phyloP scores from a whole-genome alignment of 2,329 filamentous ascomycete species.

The Colletotrichum acutatum region DNA sequence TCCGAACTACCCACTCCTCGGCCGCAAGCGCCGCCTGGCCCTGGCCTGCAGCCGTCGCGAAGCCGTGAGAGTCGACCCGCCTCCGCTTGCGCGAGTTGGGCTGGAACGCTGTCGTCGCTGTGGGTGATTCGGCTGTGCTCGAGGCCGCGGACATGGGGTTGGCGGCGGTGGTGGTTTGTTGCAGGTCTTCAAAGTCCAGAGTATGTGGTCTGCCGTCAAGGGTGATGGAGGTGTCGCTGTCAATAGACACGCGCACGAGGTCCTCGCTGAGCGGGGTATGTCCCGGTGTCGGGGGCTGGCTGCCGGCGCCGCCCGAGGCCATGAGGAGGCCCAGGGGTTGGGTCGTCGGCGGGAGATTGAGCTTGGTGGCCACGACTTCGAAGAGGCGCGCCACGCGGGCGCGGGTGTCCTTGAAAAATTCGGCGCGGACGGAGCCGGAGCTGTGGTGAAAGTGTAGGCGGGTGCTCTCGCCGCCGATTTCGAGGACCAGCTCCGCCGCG shows the following conservation, averaged over 20 bases:
- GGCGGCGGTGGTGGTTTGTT: background rate
- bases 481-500: constrained; percentile 79
- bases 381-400: constrained; percentile 78
- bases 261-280: constrained; percentile 78
- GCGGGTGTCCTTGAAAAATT: constrained; percentile 79
- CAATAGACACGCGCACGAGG: constrained; percentile 72
- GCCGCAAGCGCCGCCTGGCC: constrained; percentile 37
- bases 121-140: constrained; percentile 48
- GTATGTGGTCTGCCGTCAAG: constrained; percentile 66
- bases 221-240: constrained; percentile 66
- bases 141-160: constrained; percentile 44
- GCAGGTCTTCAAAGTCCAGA: constrained; percentile 39
- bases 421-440: constrained; percentile 59
- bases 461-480: constrained; percentile 78
- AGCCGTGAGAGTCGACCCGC: constrained; percentile 48
- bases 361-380: constrained; percentile 83
- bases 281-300: constrained; percentile 72
- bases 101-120: constrained; percentile 41
- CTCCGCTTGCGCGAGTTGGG: constrained; percentile 58
- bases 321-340: constrained; percentile 75
- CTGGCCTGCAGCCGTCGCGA: constrained; percentile 31
- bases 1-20: constrained; percentile 72
- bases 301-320: constrained; percentile 69
- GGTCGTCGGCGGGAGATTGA: constrained; percentile 72
- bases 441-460: constrained; percentile 59